These are phyloP conservation scores for Globisporangium nagaii DNA, from an alignment of 352 stramenopile species.

Conservation along the genomic window DNA sequence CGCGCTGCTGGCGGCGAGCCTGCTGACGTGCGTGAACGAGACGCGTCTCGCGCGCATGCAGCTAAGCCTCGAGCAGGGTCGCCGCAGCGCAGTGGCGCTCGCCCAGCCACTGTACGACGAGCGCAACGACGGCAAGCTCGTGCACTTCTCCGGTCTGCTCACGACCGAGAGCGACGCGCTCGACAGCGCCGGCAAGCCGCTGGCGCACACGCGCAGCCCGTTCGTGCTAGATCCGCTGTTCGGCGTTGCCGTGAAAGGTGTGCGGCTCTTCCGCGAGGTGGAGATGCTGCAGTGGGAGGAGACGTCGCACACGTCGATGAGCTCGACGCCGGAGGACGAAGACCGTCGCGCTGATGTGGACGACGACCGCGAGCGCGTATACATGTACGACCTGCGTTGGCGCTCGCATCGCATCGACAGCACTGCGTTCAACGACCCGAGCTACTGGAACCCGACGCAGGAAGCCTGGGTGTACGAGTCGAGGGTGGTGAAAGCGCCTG, in stretches of 20 bases:
- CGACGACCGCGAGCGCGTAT: slow-evolving; percentile 58
- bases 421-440: slow-evolving; percentile 45
- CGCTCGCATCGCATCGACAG: slow-evolving; percentile 45
- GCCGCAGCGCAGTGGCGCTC: slow-evolving; percentile 23
- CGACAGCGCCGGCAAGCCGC: slow-evolving; percentile 13
- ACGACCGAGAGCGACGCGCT: slow-evolving; percentile 20
- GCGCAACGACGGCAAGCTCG: slow-evolving; percentile 24
- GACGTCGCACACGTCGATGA: slow-evolving; percentile 49
- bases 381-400: slow-evolving; percentile 71
- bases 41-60: slow-evolving; percentile 38
- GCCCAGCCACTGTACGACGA: slow-evolving; percentile 12
- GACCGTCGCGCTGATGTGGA: slow-evolving; percentile 25
- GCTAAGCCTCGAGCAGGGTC: slow-evolving; percentile 46
- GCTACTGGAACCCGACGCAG: slow-evolving; percentile 54
- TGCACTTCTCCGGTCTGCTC: slow-evolving; percentile 51
- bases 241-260: slow-evolving; percentile 57
- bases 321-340: slow-evolving; percentile 34
- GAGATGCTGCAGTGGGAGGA: slow-evolving; percentile 86
- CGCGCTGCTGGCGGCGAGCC: slow-evolving; percentile 40
- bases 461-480: slow-evolving; percentile 51
- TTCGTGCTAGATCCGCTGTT: slow-evolving; percentile 60
- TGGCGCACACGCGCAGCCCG: slow-evolving; percentile 22
- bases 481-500: slow-evolving; percentile 17
- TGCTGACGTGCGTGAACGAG: slow-evolving; percentile 53
- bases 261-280: slow-evolving; percentile 54